Evolutionary conservation across 2,329 filamentous ascomycete species (phyloP), one percentile per base, ranked within the genome.

Genomic region (Lasiodiplodia gonubiensis): DNA sequence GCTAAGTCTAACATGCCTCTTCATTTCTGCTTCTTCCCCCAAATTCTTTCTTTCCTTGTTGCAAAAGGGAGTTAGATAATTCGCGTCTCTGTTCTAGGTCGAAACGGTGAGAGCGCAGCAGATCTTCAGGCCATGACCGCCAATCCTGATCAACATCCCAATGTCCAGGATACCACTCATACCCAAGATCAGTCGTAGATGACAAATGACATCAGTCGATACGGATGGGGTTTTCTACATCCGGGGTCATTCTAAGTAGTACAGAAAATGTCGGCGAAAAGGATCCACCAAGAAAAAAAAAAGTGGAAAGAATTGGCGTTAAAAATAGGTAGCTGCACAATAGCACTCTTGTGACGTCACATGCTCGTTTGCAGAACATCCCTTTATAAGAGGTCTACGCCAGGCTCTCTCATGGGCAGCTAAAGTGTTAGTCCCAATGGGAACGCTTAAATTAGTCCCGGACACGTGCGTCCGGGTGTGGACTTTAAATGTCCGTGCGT

Each of bases 1-100:
- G 92, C 71, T 94, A 83, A 55, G n/a, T 39, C 12, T 37, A n/a
- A 4, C 10, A 6, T n/a, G 10, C n/a, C 10, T 1, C 7, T 5
- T 23, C 2, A 3, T 12, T 37, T 51, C 14, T 12, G 3, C 16
- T 37, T 51, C 4, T 16, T 37, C 8, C 3, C 37, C 37, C 37
- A 14, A 5, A 12, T 21, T 51, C 49, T 25, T 37, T 18, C 21
- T 49, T 2, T 35, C 49, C 7, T 21, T 30, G 11, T 18, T 54
- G 16, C 30, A 35, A 12, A 33, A 54, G 18, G 42, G 42, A 46
- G 42, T 46, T 21, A 21, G 42, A 46, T 46, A 46, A 46, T 46
- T 46, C 42, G 42, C 42, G 18, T 46, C 42, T 46, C 18, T 4
- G 42, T 46, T 21, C 8, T 11, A 46, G 42, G 42, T 10, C n/a